phyloP scores from a whole-genome alignment of 176 grass and related monocot species.

The Puya raimondii region DNA sequence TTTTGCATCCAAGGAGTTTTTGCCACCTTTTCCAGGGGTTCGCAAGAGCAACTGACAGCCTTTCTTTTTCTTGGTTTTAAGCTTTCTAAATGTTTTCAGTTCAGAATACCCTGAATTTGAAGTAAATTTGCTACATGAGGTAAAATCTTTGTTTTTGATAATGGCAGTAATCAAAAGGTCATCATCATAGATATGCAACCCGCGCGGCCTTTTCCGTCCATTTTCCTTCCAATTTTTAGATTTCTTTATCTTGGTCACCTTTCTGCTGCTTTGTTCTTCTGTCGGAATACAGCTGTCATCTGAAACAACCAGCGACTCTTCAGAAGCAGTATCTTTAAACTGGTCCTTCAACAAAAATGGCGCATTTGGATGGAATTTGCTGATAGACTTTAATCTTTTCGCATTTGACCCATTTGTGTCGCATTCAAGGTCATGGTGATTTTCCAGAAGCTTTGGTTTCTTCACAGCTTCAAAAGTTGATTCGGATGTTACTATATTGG shows the following conservation, averaged over 20 bases:
- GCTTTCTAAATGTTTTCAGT: slow-evolving; percentile 40
- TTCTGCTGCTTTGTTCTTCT: slow-evolving; percentile 26
- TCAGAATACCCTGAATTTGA: slow-evolving; percentile 19
- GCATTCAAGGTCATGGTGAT: background rate
- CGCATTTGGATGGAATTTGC: background rate
- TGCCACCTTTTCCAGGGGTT: slow-evolving; percentile 44
- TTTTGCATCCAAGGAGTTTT: slow-evolving; percentile 53
- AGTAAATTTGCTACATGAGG: slow-evolving; percentile 44
- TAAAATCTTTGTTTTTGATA: slow-evolving; percentile 87
- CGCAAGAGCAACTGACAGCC: slow-evolving; percentile 31
- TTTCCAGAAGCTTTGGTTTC: background rate
- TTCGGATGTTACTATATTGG: background rate
- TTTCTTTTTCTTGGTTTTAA: slow-evolving; percentile 33
- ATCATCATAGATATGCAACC: slow-evolving; percentile 80
- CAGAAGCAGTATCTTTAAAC: background rate
- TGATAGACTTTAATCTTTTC: background rate
- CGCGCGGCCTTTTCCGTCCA: slow-evolving; percentile 61
- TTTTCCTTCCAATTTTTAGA: slow-evolving; percentile 27
- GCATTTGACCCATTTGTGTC: background rate
- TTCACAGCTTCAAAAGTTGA: background rate
- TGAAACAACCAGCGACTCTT: slow-evolving; percentile 31
- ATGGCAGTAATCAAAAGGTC: slow-evolving; percentile 90
- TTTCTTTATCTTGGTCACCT: slow-evolving; percentile 21
- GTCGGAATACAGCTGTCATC: slow-evolving; percentile 11
- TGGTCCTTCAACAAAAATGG: background rate